These are phyloP conservation scores for Bipolaris bicolor DNA, from an alignment of 2,329 filamentous ascomycete genomes.

Conservation along the genomic window DNA sequence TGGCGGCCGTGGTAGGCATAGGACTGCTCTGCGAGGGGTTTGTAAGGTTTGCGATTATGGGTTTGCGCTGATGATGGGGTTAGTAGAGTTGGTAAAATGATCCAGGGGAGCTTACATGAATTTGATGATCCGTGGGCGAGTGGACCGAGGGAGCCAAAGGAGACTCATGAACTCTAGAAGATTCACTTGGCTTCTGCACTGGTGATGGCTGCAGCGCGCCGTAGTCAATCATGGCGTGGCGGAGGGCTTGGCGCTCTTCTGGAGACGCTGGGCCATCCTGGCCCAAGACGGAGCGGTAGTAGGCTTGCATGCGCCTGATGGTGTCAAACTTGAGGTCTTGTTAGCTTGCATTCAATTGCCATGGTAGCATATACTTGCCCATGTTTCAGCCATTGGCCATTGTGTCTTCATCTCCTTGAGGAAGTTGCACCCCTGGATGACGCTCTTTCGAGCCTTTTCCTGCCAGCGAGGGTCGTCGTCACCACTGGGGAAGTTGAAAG, in stretches of 20 bases:
- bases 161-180: conserved; percentile 21
- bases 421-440: conserved; percentile 47
- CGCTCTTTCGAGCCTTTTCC: conserved; percentile 41
- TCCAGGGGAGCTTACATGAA: neutral
- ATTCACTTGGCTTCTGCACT: conserved; percentile 44
- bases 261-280: conserved; percentile 46
- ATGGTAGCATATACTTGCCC: conserved; percentile 7
- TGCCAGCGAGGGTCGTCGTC: conserved; percentile 45
- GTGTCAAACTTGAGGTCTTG: conserved; percentile 41
- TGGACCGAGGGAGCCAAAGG: conserved; percentile 16
- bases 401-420: conserved; percentile 51
- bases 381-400: conserved; percentile 52
- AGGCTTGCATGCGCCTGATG: conserved; percentile 52
- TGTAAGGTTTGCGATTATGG: conserved; percentile 14
- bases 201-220: conserved; percentile 49
- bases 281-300: conserved; percentile 45
- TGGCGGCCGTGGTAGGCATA: conserved; percentile 28
- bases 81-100: neutral
- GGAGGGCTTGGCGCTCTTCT: conserved; percentile 47
- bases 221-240: conserved; percentile 50
- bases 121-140: conserved; percentile 10
- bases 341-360: neutral
- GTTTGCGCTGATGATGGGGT: conserved; percentile 10
- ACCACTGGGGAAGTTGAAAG: conserved; percentile 46
- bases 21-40: conserved; percentile 25